Conservation (phyloP, 257 asterid genomes). For the Forsythia viridissima region DNA sequence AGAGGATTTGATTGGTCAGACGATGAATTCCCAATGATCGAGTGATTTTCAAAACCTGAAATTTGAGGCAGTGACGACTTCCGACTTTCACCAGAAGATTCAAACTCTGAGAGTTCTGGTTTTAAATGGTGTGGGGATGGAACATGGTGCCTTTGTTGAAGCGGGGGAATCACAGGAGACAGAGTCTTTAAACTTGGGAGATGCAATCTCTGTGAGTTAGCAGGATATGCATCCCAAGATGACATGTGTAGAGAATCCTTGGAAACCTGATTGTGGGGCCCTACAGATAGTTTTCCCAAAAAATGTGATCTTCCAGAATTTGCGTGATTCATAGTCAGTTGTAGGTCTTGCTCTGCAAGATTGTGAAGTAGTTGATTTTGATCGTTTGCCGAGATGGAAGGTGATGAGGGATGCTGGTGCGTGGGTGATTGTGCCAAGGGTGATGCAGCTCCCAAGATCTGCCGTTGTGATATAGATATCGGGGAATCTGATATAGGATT, state of each 20-base stretch:
- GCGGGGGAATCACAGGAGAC: constrained; percentile 36
- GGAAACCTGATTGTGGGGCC: constrained; percentile 29
- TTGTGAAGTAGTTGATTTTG: constrained; percentile 36
- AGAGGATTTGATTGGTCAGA: constrained; percentile 48
- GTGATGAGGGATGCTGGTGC: constrained; percentile 51
- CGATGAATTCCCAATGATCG: constrained; percentile 37
- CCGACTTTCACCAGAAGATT: constrained; percentile 18
- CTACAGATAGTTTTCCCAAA: constrained; percentile 35
- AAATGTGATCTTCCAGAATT: constrained; percentile 57
- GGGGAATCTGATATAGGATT: constrained; percentile 30
- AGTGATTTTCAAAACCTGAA: constrained; percentile 39
- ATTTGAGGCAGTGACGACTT: constrained; percentile 27
- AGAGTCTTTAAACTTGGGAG: constrained; percentile 33
- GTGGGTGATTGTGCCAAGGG: constrained; percentile 25
- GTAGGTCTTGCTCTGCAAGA: constrained; percentile 44
- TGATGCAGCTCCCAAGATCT: constrained; percentile 37
- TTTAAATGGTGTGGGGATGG: constrained; percentile 35
- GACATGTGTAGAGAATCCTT: constrained; percentile 40
- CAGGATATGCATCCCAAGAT: constrained; percentile 25
- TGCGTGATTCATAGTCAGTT: constrained; percentile 42
- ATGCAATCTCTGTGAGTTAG: constrained; percentile 37
- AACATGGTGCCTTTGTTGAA: constrained; percentile 36
- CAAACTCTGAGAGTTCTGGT: constrained; percentile 27
- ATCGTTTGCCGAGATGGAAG: constrained; percentile 35
- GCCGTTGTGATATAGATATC: constrained; percentile 31